Evolutionary conservation across 2,329 filamentous ascomycete species (phyloP).

Genomic region (Neopestalotiopsis sp.): DNA sequence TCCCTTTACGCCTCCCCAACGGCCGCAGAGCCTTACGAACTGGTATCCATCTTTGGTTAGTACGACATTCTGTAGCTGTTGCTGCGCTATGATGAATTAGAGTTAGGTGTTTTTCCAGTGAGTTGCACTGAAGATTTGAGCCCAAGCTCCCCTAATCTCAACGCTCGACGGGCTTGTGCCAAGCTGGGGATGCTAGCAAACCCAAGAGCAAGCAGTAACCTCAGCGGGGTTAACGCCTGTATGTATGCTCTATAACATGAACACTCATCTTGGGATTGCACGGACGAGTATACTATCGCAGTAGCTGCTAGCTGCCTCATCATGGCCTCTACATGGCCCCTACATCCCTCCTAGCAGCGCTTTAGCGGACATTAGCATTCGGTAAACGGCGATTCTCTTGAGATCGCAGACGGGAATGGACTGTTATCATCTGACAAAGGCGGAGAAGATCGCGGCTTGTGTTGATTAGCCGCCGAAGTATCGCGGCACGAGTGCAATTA

Average conservation of each 20-base stretch:
- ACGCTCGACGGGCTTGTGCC: not conserved
- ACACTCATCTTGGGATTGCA: not conserved
- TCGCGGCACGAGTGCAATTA: not conserved
- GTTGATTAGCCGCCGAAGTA: not conserved
- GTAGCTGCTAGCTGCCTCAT: not conserved
- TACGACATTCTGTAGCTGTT: not conserved
- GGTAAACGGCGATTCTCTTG: slow-evolving; percentile 2
- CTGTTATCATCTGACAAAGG: not conserved
- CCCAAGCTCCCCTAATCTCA: slow-evolving; percentile 6
- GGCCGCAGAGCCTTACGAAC: slow-evolving; percentile 15
- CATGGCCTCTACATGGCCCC: not conserved
- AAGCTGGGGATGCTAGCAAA: not conserved
- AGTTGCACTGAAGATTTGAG: not conserved
- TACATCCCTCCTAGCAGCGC: not conserved
- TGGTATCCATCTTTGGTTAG: slow-evolving; percentile 14
- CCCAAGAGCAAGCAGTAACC: not conserved
- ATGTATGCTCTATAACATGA: not conserved
- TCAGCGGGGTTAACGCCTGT: not conserved
- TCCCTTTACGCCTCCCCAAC: not conserved
- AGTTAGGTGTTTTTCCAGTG: not conserved
- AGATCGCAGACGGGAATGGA: not conserved
- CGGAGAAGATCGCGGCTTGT: not conserved
- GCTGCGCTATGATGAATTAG: not conserved
- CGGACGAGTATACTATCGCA: not conserved
- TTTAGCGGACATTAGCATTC: slow-evolving; percentile 5